Evolutionary conservation across 225 moss, liverwort and hornwort genomes (phyloP).

Genomic region (Sphagnum tenellum): DNA sequence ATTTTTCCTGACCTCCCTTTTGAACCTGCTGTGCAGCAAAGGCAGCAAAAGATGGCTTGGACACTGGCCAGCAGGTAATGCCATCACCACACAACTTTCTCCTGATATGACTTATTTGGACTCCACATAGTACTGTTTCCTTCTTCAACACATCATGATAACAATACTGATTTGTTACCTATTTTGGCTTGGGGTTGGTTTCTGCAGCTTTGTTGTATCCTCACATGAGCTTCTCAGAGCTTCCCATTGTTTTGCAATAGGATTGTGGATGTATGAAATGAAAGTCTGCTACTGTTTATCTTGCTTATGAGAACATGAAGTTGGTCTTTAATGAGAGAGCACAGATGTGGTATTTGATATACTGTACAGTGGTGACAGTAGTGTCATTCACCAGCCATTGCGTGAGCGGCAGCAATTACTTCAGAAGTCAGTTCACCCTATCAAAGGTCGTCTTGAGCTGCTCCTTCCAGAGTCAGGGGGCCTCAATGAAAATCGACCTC

Average conservation of each 20-base stretch:
- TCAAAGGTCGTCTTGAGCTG: constrained; percentile 72
- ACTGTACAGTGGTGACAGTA: constrained; percentile 59
- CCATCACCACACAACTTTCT: no score
- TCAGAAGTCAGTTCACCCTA: constrained; percentile 45
- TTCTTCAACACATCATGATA: no score
- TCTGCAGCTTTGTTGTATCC: constrained; percentile 92
- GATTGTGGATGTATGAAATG: no score
- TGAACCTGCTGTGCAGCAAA: constrained; percentile 45
- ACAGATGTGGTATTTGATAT: constrained; percentile 94
- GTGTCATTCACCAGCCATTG: constrained; percentile 82
- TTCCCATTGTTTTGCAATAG: background rate
- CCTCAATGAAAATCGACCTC: constrained; percentile 28
- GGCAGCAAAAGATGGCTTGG: constrained; percentile 65
- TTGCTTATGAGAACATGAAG: no score
- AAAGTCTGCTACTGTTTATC: no score
- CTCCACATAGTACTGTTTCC: no score
- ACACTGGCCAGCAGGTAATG: constrained; percentile 56
- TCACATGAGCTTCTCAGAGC: constrained; percentile 17
- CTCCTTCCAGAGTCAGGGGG: constrained; percentile 44
- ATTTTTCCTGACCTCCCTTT: background rate
- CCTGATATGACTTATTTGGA: no score
- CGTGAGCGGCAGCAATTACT: constrained; percentile 73
- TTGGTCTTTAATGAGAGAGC: background rate
- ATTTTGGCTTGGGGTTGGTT: background rate
- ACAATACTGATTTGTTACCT: background rate